Percentiles rank a stretch among this genome's conserved stretches.
phyloP scores from a whole-genome alignment of 306 rosid species.

The Dalbergia cochinchinensis region DNA sequence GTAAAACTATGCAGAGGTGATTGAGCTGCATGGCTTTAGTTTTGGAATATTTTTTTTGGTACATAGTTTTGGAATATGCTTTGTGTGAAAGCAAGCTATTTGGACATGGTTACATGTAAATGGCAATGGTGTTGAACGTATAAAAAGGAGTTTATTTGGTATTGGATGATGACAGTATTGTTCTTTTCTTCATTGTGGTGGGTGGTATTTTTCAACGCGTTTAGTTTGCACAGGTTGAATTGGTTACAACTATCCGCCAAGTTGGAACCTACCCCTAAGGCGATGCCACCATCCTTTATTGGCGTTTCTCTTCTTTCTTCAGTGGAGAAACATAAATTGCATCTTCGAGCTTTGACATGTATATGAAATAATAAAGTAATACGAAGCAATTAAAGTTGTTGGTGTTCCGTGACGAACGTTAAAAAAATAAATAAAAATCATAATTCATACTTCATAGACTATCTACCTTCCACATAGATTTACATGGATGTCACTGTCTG shows the following conservation, averaged over 20 bases:
- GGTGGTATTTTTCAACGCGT: conserved; percentile 55
- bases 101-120: conserved; percentile 43
- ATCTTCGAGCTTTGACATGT: conserved; percentile 18
- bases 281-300: conserved; percentile 29
- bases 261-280: conserved; percentile 53
- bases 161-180: not conserved
- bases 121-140: conserved; percentile 34
- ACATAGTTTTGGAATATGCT: not conserved
- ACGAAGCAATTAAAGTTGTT: too few species aligned
- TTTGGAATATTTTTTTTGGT: too few species aligned
- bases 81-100: conserved; percentile 1
- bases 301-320: not conserved
- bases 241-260: conserved; percentile 45
- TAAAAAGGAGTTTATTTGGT: conserved; percentile 6
- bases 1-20: conserved; percentile 66
- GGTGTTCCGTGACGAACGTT: not conserved
- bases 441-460: not conserved
- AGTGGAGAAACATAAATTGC: not conserved
- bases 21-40: conserved; percentile 57
- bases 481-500: not conserved
- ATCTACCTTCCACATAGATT: not conserved
- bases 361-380: conserved; percentile 18
- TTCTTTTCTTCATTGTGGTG: conserved; percentile 3
- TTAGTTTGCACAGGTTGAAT: conserved; percentile 68
- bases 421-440: not conserved